phyloP scores from a whole-genome alignment of 352 stramenopile genomes.

The Phytophthora capsici region DNA sequence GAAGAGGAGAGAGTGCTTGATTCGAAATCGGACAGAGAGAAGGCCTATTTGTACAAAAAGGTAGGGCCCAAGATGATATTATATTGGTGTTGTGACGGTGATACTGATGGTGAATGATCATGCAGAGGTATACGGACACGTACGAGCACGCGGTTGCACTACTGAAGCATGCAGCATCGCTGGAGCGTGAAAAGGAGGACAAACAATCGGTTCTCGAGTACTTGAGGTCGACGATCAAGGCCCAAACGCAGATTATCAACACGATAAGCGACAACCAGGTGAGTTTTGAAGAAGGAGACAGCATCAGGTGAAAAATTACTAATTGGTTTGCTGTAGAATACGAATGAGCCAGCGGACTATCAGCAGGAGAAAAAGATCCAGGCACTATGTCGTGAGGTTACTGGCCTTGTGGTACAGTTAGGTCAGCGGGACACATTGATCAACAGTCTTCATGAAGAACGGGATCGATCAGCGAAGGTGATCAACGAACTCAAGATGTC shows the following conservation, averaged over 20 bases:
- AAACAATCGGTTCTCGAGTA: slow-evolving; percentile 56
- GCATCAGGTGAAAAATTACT: not conserved
- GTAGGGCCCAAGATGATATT: slow-evolving; percentile 20
- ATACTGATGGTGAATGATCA: not conserved
- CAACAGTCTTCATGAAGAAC: slow-evolving; percentile 59
- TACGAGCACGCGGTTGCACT: slow-evolving; percentile 66
- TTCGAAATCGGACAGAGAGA: slow-evolving; percentile 66
- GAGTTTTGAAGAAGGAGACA: not conserved
- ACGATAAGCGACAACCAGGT: slow-evolving; percentile 58
- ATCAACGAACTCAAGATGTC: slow-evolving; percentile 58
- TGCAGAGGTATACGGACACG: slow-evolving; percentile 71
- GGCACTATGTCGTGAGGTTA: slow-evolving; percentile 65
- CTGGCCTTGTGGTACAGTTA: slow-evolving; percentile 59
- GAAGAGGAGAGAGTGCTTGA: slow-evolving; percentile 65
- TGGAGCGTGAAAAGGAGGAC: slow-evolving; percentile 48
- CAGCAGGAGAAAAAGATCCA: slow-evolving; percentile 62
- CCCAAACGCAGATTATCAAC: slow-evolving; percentile 63
- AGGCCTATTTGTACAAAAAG: slow-evolving; percentile 80
- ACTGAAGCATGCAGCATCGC: slow-evolving; percentile 46
- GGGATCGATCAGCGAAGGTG: slow-evolving; percentile 45
- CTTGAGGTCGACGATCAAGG: slow-evolving; percentile 53
- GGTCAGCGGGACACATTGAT: slow-evolving; percentile 64
- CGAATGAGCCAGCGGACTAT: slow-evolving; percentile 39
- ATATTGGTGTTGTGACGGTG: not conserved
- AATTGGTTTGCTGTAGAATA: slow-evolving; percentile 22